A percentile compares a stretch with the other conserved stretches of the same genome.
phyloP scores from a whole-genome alignment of 164 flowering plant species.

The Kalanchoe fedtschenkoi region DNA sequence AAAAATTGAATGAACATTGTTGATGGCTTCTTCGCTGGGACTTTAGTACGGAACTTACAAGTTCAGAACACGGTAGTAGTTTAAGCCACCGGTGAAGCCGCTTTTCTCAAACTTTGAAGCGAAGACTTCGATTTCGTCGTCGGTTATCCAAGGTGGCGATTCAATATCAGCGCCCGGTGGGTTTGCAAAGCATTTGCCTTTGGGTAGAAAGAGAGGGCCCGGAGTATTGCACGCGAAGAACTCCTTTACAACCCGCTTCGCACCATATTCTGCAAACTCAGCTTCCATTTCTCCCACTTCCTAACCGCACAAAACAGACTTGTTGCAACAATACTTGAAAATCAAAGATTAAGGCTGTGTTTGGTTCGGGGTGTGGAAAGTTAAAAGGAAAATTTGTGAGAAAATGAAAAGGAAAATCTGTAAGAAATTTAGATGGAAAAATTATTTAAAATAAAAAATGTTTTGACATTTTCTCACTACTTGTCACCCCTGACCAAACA shows the following conservation, averaged over 20 bases:
- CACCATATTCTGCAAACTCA: constrained; percentile 31
- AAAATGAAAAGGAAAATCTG: too few species aligned
- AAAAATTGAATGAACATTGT: too few species aligned
- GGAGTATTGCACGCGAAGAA: constrained; percentile 28
- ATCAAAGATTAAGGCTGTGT: too few species aligned
- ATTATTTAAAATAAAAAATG: too few species aligned
- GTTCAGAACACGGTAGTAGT: constrained; percentile 40
- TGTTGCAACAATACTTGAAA: too few species aligned
- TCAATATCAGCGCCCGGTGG: not conserved
- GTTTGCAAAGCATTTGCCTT: constrained; percentile 26
- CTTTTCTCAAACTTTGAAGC: constrained; percentile 23
- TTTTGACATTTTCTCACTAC: too few species aligned
- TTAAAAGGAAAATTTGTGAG: too few species aligned
- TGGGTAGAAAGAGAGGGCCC: constrained; percentile 33
- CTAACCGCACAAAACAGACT: constrained; percentile 12
- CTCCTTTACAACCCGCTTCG: constrained; percentile 22
- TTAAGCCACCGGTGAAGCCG: constrained; percentile 51
- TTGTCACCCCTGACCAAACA: too few species aligned
- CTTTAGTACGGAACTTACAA: constrained; percentile 29
- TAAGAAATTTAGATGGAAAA: too few species aligned
- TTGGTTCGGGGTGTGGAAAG: too few species aligned
- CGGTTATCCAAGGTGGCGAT: constrained; percentile 51
- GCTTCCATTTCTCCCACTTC: constrained; percentile 52
- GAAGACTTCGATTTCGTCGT: constrained; percentile 35
- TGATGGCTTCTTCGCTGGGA: too few species aligned